Conservation (phyloP, 2,329 filamentous ascomycete species). For the Cytospora paraplurivora region DNA sequence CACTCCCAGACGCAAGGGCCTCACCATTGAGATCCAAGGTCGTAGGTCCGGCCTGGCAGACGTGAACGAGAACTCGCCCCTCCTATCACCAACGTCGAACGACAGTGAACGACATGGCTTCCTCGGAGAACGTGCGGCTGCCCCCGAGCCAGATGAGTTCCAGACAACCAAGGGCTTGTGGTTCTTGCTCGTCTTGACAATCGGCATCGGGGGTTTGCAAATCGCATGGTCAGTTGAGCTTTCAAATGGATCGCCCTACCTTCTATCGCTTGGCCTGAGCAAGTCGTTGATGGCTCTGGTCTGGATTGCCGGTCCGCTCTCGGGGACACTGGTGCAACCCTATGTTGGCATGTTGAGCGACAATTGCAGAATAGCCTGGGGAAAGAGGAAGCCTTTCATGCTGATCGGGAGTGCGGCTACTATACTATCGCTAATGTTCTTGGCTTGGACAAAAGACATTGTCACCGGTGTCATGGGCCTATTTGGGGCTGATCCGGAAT, state of each 20-base stretch:
- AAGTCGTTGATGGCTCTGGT: slow-evolving; percentile 82
- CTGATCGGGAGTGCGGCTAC: slow-evolving; percentile 69
- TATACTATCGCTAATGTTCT: slow-evolving; percentile 65
- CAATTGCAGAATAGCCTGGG: slow-evolving; percentile 73
- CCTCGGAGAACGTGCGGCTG: slow-evolving; percentile 32
- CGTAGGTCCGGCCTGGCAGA: slow-evolving; percentile 31
- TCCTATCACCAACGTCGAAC: slow-evolving; percentile 45
- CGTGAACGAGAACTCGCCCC: slow-evolving; percentile 51
- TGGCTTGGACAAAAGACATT: slow-evolving; percentile 75
- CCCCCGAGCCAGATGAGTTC: slow-evolving; percentile 47
- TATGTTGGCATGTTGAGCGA: slow-evolving; percentile 83
- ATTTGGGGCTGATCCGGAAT: slow-evolving; percentile 71
- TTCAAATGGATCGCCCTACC: slow-evolving; percentile 85
- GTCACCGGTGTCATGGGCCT: slow-evolving; percentile 67
- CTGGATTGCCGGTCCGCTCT: slow-evolving; percentile 81
- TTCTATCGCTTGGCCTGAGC: slow-evolving; percentile 78
- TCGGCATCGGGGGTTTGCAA: slow-evolving; percentile 86
- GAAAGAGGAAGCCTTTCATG: slow-evolving; percentile 82
- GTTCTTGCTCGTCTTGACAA: slow-evolving; percentile 84
- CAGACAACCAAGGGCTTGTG: slow-evolving; percentile 77
- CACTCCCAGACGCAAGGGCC: slow-evolving; percentile 31
- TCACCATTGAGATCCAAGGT: slow-evolving; percentile 31
- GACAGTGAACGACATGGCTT: slow-evolving; percentile 38
- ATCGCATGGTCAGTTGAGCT: slow-evolving; percentile 96
- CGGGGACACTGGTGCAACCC: slow-evolving; percentile 77